Evolutionary conservation across 352 stramenopile genomes (phyloP).

Genomic region (Globisporangium parvum): DNA sequence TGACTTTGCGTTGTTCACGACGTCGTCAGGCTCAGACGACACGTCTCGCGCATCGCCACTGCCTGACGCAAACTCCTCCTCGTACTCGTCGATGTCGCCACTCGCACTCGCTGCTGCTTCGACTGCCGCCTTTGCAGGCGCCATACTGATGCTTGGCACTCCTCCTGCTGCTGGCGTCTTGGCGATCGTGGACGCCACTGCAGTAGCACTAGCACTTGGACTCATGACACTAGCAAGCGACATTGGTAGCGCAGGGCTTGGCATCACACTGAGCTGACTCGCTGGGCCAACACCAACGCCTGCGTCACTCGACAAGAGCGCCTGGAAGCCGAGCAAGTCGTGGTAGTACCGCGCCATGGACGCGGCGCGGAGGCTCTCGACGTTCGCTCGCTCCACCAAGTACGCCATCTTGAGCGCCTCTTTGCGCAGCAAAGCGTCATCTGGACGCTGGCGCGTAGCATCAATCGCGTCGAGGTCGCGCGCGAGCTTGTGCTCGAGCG

Average conservation of each 20-base stretch:
- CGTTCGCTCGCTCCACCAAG: constrained; percentile 38
- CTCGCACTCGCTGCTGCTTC: neutral
- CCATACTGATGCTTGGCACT: no score
- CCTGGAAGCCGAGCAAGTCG: constrained; percentile 50
- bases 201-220: no score
- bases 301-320: constrained; percentile 14
- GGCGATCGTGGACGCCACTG: no score
- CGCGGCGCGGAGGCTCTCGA: constrained; percentile 48
- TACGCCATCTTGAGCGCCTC: constrained; percentile 38
- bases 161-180: no score
- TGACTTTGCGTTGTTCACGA: neutral
- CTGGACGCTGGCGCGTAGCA: neutral
- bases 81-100: constrained; percentile 5
- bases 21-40: neutral
- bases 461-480: constrained; percentile 24
- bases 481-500: constrained; percentile 31
- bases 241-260: no score
- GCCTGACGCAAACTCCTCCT: constrained; percentile 10
- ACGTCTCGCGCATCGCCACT: neutral
- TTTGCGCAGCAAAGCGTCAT: constrained; percentile 20
- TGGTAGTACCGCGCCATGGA: constrained; percentile 59
- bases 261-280: neutral
- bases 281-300: neutral
- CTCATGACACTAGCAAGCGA: no score
- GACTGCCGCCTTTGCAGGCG: no score